Conservation (phyloP, 768 basidiomycete genomes). For the Mycena leptocephala region DNA sequence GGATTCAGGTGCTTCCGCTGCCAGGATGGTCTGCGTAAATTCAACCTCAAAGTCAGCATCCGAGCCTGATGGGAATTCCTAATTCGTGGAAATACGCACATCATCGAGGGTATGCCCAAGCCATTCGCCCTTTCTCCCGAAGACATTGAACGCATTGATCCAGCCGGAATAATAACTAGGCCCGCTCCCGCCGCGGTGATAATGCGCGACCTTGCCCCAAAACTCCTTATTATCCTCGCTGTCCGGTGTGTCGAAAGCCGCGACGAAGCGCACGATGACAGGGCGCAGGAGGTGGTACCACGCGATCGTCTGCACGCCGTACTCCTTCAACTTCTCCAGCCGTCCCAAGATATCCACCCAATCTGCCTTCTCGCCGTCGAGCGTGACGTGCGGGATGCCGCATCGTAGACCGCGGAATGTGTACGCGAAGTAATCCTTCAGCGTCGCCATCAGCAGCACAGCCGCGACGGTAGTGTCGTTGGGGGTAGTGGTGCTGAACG, state of each 20-base stretch:
- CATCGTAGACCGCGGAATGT: neutral
- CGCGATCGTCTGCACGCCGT: neutral
- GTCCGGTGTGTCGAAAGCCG: neutral
- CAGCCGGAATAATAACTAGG: neutral
- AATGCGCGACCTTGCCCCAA: neutral
- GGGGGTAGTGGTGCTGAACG: neutral
- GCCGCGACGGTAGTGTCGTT: neutral
- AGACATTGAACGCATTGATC: neutral
- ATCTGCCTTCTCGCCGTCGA: neutral
- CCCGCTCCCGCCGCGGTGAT: neutral
- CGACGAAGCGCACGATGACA: neutral
- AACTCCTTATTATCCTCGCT: neutral
- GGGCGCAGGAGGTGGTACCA: neutral
- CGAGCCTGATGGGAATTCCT: too few relatives aligned
- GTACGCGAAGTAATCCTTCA: neutral
- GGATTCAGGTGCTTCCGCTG: neutral
- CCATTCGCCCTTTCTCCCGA: neutral
- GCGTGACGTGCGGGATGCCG: constrained; percentile 3
- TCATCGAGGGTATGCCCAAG: neutral
- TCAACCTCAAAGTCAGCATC: too few relatives aligned
- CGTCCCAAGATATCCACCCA: neutral
- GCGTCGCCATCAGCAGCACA: neutral
- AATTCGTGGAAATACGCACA: neutral
- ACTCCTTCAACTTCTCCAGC: constrained; percentile 4
- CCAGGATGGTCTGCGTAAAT: neutral